Evolutionary conservation across 768 basidiomycete genomes (phyloP), one percentile per base, ranked within the genome.

Genomic region (Termitomyces eurrhizus): DNA sequence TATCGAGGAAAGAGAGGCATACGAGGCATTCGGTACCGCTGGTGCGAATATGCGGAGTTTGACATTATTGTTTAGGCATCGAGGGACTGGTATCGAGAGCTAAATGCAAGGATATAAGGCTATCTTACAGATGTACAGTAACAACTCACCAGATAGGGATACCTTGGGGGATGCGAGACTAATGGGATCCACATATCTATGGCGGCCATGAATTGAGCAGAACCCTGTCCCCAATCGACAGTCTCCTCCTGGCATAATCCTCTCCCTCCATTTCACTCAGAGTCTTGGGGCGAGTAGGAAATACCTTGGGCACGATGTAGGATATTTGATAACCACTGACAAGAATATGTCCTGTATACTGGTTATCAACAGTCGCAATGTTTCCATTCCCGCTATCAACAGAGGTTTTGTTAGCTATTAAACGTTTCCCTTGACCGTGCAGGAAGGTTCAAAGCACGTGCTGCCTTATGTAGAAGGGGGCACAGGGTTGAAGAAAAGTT

Each of bases 111-210:
- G 37, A 36, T 29, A 44, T 57, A 37, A 65, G 54, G 60, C 55
- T 48, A 35, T 35, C 35, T 56, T 35, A 52, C 24, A 18, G 26
- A 41, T 62, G 32, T 26, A 35, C 14, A 57, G 29, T 51, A 52
- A 33, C 5, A 21, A 73, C 83, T 45, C 64, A 90, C 90, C 64
- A 91, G 74, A 73, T 83, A 93, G n/a, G 91, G 91, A 36, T 84
- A 84, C 60, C 82, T 79, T 13, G 90, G 88, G 46, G 91, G 91
- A 54, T 75, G 80, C 5, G 83, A 83, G 24, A 83, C 69, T 59
- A 83, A 89, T 7, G 91, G 91, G 26, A 88, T 80, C 81, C 84
- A 85, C 72, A 93, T 79, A 62, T 90, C 88, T 54, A 93, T 81
- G 3, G 86, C 91, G 14, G 87, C 91, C 88, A 93, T 88, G 70